Evolutionary conservation across 495 filamentous ascomycete species (phyloP).

Genomic region (Aspergillus egyptiacus): DNA sequence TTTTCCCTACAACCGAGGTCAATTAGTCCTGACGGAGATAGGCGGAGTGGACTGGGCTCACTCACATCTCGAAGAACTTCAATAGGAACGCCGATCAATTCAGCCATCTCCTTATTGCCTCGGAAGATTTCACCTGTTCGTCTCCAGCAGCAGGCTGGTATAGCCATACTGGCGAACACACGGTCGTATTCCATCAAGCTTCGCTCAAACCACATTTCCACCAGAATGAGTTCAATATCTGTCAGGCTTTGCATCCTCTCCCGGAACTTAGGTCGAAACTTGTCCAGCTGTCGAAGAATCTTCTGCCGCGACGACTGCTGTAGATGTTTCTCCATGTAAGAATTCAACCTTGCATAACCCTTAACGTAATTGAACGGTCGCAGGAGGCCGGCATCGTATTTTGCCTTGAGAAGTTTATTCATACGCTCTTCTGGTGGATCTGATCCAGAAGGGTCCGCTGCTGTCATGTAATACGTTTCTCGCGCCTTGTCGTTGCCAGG

Average conservation of each 20-base stretch:
- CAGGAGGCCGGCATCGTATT: slow-evolving; percentile 88
- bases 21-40: neutral
- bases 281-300: slow-evolving; percentile 83
- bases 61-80: slow-evolving; percentile 86
- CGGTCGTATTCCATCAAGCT: slow-evolving; percentile 95
- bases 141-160: slow-evolving; percentile 96
- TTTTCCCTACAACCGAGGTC: slow-evolving; percentile 60
- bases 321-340: slow-evolving; percentile 87
- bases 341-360: slow-evolving; percentile 80
- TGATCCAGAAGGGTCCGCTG: slow-evolving; percentile 88
- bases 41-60: slow-evolving; percentile 1
- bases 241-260: slow-evolving; percentile 88
- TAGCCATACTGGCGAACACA: slow-evolving; percentile 98
- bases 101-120: slow-evolving; percentile 98
- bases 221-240: slow-evolving; percentile 85
- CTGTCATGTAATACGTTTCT: slow-evolving; percentile 92
- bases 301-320: slow-evolving; percentile 71
- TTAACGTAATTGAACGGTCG: slow-evolving; percentile 98
- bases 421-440: slow-evolving; percentile 90
- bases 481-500: slow-evolving; percentile 73
- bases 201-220: slow-evolving; percentile 98
- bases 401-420: slow-evolving; percentile 89
- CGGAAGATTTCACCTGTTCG: slow-evolving; percentile 96
- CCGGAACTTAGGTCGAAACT: slow-evolving; percentile 90
- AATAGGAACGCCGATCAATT: slow-evolving; percentile 88